Conservation (phyloP, 2,329 filamentous ascomycete genomes). For the Trichoderma citrinoviride region DNA sequence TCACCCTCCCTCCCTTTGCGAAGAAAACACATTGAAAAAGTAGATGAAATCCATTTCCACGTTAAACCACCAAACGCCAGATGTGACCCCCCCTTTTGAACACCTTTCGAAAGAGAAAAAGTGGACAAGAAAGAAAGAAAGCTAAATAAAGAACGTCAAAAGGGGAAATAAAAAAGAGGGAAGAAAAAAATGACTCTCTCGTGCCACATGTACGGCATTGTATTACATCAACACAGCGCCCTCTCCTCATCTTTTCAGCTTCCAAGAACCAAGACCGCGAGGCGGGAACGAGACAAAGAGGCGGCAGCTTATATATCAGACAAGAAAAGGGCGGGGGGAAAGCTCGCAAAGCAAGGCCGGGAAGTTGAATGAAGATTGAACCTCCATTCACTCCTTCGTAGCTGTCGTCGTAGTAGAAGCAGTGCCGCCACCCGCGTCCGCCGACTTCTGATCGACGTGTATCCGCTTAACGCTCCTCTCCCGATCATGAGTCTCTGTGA, state of each 20-base stretch:
- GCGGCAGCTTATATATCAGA: not conserved
- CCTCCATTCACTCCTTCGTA: slow-evolving; percentile 3
- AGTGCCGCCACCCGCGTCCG: slow-evolving; percentile 5
- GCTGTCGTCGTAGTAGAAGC: not conserved
- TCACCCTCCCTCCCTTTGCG: not conserved
- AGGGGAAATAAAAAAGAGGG: not conserved
- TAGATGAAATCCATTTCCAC: not conserved
- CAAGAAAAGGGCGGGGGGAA: not conserved
- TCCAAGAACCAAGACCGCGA: not conserved
- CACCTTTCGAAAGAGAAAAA: not conserved
- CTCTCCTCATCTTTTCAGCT: not conserved
- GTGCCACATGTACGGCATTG: slow-evolving; percentile 7
- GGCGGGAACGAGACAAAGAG: not conserved
- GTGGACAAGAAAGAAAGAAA: not conserved
- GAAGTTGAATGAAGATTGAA: not conserved
- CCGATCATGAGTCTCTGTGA: slow-evolving; percentile 33
- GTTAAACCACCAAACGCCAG: slow-evolving; percentile 14
- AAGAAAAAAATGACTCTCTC: not conserved
- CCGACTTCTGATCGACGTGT: slow-evolving; percentile 32
- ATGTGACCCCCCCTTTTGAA: slow-evolving; percentile 12
- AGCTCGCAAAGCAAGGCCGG: not conserved
- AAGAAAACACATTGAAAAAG: not conserved
- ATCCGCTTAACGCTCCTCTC: slow-evolving; percentile 37
- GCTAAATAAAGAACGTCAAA: not conserved
- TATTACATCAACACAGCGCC: slow-evolving; percentile 8